Evolutionary conservation across 306 rosid species (phyloP).

Genomic region (Sechiopsis laciniata): DNA sequence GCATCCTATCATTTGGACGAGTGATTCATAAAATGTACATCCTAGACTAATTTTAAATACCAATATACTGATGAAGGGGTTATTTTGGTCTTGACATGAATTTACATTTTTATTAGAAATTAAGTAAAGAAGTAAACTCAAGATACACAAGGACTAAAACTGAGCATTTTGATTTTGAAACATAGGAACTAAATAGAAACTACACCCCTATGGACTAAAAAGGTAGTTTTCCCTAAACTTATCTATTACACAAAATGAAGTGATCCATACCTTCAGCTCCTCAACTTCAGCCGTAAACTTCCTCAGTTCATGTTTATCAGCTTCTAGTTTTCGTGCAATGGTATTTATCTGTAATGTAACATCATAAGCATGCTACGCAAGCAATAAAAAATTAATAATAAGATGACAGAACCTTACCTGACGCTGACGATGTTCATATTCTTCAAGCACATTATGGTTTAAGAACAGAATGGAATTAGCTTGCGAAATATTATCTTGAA

Average conservation of each 20-base stretch:
- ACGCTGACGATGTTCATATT: constrained; percentile 59
- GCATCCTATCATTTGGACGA: background rate
- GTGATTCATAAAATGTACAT: background rate
- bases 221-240: background rate
- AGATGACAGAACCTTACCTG: constrained; percentile 39
- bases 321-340: constrained; percentile 55
- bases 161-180: no score
- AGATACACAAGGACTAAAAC: no score
- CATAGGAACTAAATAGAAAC: no score
- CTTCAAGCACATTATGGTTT: constrained; percentile 69
- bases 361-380: constrained; percentile 19
- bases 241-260: background rate
- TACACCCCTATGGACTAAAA: no score
- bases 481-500: constrained; percentile 66
- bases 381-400: background rate
- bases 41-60: no score
- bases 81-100: no score
- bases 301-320: constrained; percentile 48
- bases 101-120: no score
- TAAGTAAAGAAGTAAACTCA: no score
- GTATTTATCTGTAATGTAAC: constrained; percentile 51
- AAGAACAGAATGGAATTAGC: constrained; percentile 76
- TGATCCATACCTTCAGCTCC: constrained; percentile 48
- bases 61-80: no score
- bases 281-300: constrained; percentile 51